phyloP scores from a whole-genome alignment of 345 rosid genomes.

The Streptanthus diversifolius region DNA sequence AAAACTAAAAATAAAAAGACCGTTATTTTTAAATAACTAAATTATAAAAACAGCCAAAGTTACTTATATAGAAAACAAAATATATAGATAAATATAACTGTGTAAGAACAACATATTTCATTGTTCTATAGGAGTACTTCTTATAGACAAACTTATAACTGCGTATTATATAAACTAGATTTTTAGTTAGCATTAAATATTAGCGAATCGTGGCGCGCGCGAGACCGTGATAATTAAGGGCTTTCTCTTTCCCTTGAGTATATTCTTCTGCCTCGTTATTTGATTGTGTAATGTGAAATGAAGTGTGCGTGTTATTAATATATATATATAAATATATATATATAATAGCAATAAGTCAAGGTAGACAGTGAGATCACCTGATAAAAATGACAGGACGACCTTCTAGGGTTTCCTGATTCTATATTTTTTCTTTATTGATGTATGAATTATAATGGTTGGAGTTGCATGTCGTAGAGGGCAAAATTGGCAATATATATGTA shows the following conservation, averaged over 20 bases:
- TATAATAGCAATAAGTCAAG: constrained; percentile 26
- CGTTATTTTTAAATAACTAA: too few species aligned
- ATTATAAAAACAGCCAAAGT: too few species aligned
- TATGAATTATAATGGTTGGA: constrained; percentile 9
- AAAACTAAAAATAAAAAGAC: too few species aligned
- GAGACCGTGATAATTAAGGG: background rate
- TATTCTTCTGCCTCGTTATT: background rate
- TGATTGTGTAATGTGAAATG: constrained; percentile 16
- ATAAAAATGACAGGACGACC: constrained; percentile 39
- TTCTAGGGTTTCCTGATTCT: constrained; percentile 32
- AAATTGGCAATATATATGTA: constrained; percentile 6
- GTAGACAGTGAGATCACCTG: constrained; percentile 36
- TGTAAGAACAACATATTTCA: background rate
- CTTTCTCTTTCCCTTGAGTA: background rate
- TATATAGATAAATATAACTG: too few species aligned
- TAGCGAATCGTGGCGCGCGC: background rate
- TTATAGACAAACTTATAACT: background rate
- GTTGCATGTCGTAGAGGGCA: constrained; percentile 15
- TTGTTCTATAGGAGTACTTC: background rate
- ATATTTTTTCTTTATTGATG: constrained; percentile 10
- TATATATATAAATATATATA: background rate
- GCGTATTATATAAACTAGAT: background rate
- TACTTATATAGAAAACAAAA: too few species aligned
- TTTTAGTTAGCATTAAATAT: background rate
- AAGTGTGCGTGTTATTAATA: background rate